A percentile compares a stretch with the other conserved stretches of the same genome.
Evolutionary conservation across 179 eudicot genomes (phyloP).

Genomic region (Nepenthes alata): DNA sequence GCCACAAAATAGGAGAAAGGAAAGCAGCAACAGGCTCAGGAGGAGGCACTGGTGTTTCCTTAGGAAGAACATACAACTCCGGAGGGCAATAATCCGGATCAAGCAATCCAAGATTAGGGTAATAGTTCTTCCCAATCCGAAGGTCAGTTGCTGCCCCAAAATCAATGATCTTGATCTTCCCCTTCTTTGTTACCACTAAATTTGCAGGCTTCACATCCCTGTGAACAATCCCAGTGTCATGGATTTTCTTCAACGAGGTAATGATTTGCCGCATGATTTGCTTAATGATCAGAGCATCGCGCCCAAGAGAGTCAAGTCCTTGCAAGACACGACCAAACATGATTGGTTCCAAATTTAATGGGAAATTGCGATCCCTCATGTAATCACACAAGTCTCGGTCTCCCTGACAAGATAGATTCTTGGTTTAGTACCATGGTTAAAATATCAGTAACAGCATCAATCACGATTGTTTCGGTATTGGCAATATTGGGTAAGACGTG

Average conservation of each 20-base stretch:
- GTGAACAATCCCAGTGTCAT: conserved; percentile 82
- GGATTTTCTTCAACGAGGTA: conserved; percentile 80
- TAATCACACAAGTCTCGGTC: conserved; percentile 84
- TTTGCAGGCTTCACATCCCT: conserved; percentile 96
- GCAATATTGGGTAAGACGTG: too few relatives aligned
- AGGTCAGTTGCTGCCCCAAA: conserved; percentile 96
- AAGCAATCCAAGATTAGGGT: conserved; percentile 69
- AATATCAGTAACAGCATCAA: too few relatives aligned
- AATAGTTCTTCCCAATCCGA: conserved; percentile 81
- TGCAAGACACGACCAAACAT: conserved; percentile 83
- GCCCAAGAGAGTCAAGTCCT: conserved; percentile 53
- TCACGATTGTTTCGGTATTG: too few relatives aligned
- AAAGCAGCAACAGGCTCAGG: conserved; percentile 94
- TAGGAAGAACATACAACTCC: conserved; percentile 82
- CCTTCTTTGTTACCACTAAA: conserved; percentile 90
- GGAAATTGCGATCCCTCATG: conserved; percentile 75
- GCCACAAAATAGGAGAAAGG: conserved; percentile 89
- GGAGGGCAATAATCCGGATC: conserved; percentile 98
- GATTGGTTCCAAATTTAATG: conserved; percentile 61
- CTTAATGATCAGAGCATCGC: conserved; percentile 75
- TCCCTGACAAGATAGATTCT: conserved; percentile 38
- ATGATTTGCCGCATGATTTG: conserved; percentile 93
- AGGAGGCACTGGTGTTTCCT: conserved; percentile 94
- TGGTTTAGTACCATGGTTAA: too few relatives aligned
- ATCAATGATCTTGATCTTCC: conserved; percentile 81